These are phyloP conservation scores for Paramecium tetraurelia DNA, from an alignment of 73 alveolate species.

Conservation along the genomic window DNA sequence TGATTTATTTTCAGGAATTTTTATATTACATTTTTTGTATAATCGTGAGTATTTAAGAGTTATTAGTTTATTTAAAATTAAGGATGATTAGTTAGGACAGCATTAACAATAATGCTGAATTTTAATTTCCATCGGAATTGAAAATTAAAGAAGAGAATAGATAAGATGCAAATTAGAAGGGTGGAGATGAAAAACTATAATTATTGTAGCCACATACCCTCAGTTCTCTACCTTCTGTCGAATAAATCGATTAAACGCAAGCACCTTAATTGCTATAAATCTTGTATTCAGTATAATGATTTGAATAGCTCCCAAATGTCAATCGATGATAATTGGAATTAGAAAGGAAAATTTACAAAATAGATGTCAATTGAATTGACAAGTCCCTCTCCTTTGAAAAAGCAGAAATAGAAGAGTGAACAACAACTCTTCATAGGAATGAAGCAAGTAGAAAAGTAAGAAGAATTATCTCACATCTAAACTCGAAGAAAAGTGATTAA, in stretches of 20 bases:
- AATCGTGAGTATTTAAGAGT: not conserved
- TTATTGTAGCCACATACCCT: not conserved
- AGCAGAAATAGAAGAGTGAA: not conserved
- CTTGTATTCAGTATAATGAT: not conserved
- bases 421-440: not conserved
- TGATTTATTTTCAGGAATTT: not conserved
- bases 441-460: not conserved
- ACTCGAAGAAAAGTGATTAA: conserved; percentile 20
- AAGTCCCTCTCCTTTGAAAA: not conserved
- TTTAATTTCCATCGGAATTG: not conserved
- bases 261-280: not conserved
- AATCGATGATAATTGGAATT: not conserved
- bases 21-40: not conserved
- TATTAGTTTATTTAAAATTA: not conserved
- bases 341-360: not conserved
- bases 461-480: not conserved
- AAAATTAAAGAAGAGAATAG: not conserved
- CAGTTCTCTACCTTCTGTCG: not conserved
- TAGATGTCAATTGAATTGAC: not conserved
- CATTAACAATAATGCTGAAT: not conserved
- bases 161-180: not conserved
- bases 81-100: not conserved
- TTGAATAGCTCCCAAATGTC: conserved; percentile 7
- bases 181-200: not conserved
- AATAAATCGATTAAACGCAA: not conserved